Conservation (phyloP, 1,139 yeast species). For the Meyerozyma smithsonii region DNA sequence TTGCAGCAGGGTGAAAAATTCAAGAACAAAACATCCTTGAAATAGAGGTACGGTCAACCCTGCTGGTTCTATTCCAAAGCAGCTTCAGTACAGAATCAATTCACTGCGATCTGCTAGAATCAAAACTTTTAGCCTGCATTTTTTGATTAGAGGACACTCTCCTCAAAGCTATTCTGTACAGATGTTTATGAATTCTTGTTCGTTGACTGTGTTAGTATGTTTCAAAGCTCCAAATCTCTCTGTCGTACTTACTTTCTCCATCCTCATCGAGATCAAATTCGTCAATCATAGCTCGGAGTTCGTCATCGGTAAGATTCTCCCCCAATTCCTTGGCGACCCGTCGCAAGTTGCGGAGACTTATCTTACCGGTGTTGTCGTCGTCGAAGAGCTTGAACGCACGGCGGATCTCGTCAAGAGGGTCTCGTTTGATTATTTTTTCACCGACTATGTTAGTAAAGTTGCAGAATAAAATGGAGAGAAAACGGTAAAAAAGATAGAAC, state of each 20-base stretch:
- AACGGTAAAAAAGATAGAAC: background rate
- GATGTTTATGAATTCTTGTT: conserved; percentile 87
- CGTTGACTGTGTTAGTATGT: conserved; percentile 48
- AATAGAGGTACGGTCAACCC: no score
- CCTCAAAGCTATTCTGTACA: conserved; percentile 55
- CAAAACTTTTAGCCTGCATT: no score
- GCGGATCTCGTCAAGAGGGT: conserved; percentile 87
- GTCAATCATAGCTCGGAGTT: conserved; percentile 92
- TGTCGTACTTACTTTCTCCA: conserved; percentile 65
- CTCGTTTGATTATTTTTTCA: conserved; percentile 72
- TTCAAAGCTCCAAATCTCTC: conserved; percentile 15
- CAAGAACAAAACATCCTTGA: no score
- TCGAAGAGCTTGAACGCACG: conserved; percentile 91
- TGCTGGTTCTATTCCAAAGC: no score
- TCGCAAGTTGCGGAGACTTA: conserved; percentile 74
- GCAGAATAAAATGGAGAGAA: background rate
- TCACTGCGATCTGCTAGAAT: no score
- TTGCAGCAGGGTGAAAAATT: no score
- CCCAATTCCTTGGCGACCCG: conserved; percentile 92
- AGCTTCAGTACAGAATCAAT: no score
- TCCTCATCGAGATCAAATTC: conserved; percentile 97
- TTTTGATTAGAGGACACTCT: no score
- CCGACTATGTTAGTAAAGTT: conserved; percentile 51
- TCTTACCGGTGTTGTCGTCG: conserved; percentile 83
- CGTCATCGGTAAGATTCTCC: conserved; percentile 88